phyloP scores from a whole-genome alignment of 768 basidiomycete genomes.

The Cystofilobasidium capitatum region DNA sequence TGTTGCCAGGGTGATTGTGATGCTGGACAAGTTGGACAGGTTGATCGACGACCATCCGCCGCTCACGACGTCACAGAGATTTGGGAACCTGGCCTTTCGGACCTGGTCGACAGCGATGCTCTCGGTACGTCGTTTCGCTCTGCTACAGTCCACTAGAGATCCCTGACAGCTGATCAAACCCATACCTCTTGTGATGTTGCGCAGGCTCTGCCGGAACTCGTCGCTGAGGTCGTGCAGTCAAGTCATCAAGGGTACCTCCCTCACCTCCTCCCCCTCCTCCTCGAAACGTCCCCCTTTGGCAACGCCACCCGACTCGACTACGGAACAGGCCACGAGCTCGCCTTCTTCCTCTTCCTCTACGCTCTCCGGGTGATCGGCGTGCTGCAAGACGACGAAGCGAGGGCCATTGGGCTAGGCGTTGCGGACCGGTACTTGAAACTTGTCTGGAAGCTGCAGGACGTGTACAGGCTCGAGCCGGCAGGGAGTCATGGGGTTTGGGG shows the following conservation, averaged over 20 bases:
- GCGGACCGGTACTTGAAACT: conserved; percentile 57
- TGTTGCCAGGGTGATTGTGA: conserved; percentile 42
- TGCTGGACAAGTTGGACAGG: conserved; percentile 56
- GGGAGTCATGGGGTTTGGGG: conserved; percentile 99
- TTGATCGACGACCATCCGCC: conserved; percentile 81
- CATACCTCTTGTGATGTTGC: not conserved
- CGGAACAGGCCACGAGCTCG: conserved; percentile 90
- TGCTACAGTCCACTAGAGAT: no score
- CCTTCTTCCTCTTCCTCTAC: conserved; percentile 64
- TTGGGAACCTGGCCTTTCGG: conserved; percentile 84
- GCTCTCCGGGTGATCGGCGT: conserved; percentile 20
- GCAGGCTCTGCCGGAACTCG: conserved; percentile 51
- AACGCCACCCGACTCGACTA: conserved; percentile 88
- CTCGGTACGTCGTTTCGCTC: no score
- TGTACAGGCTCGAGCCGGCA: conserved; percentile 85
- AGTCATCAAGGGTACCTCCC: conserved; percentile 47
- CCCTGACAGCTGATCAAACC: not conserved
- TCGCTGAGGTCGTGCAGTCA: conserved; percentile 47
- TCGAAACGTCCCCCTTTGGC: conserved; percentile 63
- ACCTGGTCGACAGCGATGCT: conserved; percentile 45
- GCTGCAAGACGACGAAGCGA: conserved; percentile 31
- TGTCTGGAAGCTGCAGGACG: conserved; percentile 73
- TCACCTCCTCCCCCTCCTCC: conserved; percentile 65
- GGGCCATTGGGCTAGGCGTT: conserved; percentile 37
- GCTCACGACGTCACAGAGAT: conserved; percentile 63